phyloP scores from a whole-genome alignment of 495 filamentous ascomycete genomes.

The Lichenothelia convexa region DNA sequence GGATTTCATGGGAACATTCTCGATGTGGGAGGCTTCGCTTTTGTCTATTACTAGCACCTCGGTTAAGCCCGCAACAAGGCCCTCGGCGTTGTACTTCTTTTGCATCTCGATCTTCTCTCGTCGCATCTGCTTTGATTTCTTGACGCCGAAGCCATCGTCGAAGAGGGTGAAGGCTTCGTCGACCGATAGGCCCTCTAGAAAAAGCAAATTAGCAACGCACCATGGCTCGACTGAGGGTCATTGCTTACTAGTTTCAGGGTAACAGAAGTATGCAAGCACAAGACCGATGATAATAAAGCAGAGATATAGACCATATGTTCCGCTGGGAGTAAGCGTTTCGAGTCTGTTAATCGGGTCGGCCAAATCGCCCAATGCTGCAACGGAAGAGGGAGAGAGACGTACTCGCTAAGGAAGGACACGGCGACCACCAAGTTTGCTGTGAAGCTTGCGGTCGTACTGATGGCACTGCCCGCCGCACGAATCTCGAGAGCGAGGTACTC shows the following conservation, averaged over 20 bases:
- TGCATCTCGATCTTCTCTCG: not conserved
- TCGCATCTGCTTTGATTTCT: not conserved
- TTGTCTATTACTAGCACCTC: not conserved
- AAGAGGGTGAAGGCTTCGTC: not conserved
- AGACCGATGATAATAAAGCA: not conserved
- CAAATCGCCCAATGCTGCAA: not conserved
- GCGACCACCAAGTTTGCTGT: not conserved
- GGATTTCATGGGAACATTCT: not conserved
- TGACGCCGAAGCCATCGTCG: not conserved
- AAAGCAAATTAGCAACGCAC: not conserved
- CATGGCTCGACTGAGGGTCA: not conserved
- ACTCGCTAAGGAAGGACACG: not conserved
- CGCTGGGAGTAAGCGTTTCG: not conserved
- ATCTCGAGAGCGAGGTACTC: not conserved
- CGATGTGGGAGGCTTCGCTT: not conserved
- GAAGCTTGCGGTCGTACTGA: not conserved
- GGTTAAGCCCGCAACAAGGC: not conserved
- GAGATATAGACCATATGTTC: not conserved
- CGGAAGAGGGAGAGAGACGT: not conserved
- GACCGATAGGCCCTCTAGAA: not conserved
- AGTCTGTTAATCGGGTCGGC: not conserved
- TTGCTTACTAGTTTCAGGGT: not conserved
- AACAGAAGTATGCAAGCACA: not conserved
- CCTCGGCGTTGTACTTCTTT: not conserved
- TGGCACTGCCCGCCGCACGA: not conserved